Conservation (phyloP, 2,329 filamentous ascomycete species). For the Chaetomiaceae sp. region DNA sequence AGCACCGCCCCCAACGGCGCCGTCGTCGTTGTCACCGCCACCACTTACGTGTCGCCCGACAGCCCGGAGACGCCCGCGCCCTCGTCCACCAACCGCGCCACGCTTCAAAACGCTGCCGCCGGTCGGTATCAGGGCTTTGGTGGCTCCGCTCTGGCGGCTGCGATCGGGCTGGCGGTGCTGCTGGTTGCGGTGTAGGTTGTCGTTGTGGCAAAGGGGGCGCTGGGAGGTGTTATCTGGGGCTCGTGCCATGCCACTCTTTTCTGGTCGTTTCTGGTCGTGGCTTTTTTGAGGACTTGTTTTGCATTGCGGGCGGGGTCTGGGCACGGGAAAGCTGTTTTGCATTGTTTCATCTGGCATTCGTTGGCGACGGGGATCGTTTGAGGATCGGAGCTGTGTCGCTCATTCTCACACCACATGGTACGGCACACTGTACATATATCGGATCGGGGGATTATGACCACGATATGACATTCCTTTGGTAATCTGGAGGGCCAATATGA, state of each 20-base stretch:
- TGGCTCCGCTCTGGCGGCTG: not conserved
- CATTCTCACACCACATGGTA: not conserved
- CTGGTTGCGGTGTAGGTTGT: not conserved
- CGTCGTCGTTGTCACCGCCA: conserved; percentile 42
- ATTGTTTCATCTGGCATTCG: conserved; percentile 1
- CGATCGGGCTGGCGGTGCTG: not conserved
- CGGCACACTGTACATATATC: conserved; percentile 1
- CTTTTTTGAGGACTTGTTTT: not conserved
- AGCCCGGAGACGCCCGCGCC: conserved; percentile 27
- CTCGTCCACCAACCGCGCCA: conserved; percentile 29
- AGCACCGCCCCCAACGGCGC: conserved; percentile 41
- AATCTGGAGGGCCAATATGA: not conserved
- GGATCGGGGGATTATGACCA: not conserved
- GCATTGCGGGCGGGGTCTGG: conserved; percentile 11
- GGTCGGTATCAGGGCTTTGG: conserved; percentile 1
- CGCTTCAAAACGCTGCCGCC: conserved; percentile 28
- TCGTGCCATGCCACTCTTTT: not conserved
- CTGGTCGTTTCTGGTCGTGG: not conserved
- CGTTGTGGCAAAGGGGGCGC: not conserved
- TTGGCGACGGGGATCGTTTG: not conserved
- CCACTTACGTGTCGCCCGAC: conserved; percentile 42
- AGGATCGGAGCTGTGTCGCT: not conserved
- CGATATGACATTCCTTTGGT: conserved; percentile 10
- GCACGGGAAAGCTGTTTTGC: not conserved
- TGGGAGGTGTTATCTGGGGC: not conserved